Base-by-base conservation (phyloP, 139 green algal species). In the Ettlia oleoabundans region DNA sequence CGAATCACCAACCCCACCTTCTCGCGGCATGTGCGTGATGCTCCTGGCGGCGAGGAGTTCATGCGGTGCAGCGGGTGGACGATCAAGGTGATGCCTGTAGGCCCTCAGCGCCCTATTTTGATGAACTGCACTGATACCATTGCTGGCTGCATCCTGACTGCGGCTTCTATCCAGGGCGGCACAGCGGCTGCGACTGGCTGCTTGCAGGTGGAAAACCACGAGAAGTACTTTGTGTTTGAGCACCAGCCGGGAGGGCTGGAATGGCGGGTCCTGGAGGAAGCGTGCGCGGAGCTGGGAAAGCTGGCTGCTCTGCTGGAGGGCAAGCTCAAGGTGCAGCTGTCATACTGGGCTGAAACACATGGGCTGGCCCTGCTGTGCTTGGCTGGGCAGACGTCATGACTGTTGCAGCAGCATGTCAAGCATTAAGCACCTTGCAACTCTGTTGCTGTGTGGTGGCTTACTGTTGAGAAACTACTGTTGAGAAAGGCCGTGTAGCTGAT, bases 201-300 rank as follows among this genome's bases (percentile, higher is more conserved):
- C 65, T 76, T 80, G 0, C 80, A 90, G 86, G 88, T 94, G 33
- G 69, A 88, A 0, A 87, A 94, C 18, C 43, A 90, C 58, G 66
- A 91, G 69, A 89, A 87, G 76, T 91, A 80, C 9, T 92, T 84
- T 65, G 65, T 91, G 30, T 94, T 92, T 82, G 85, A 93, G 22
- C 52, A 80, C 66, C 72, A 85, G 3, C 38, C 74, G 4, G 87
- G 84, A 53, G 28, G 43, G 9, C 37, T 53, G 26, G 83, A 84
- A 43, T 82, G 64, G 69, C 47, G 55, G 40, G 70, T 88, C 30
- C 72, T 92, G 52, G 51, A 68, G n/a, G 75, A 86, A 65, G 81
- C 83, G 1, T 85, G 77, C 64, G 38, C 38, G 28, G 77, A 84
- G 66, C 33, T 87, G 66, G 83, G 58, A 52, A 87, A 87, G 66